A percentile compares a stretch with the other conserved stretches of the same genome.
Conservation (phyloP, 2,329 filamentous ascomycete species). For the Acrodontium crateriforme region DNA sequence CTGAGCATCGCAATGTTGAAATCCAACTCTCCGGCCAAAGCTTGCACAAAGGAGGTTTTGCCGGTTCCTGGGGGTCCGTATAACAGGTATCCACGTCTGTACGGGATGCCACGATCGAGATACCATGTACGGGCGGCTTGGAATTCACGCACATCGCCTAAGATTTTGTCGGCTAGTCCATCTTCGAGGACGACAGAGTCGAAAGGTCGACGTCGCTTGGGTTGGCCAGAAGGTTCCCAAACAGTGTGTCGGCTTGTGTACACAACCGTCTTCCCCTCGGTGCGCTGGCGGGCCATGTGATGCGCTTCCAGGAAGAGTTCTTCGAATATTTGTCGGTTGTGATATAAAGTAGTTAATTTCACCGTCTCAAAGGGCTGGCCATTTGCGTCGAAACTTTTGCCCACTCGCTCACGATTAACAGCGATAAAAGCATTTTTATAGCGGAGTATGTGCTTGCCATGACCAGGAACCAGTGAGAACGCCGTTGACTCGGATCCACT, state of each 20-base stretch:
- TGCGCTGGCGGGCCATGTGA: slow-evolving; percentile 58
- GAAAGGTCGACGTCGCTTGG: slow-evolving; percentile 73
- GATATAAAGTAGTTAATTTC: slow-evolving; percentile 80
- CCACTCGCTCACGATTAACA: slow-evolving; percentile 66
- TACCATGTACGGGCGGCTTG: slow-evolving; percentile 73
- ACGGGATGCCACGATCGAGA: slow-evolving; percentile 85
- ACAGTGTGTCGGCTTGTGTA: slow-evolving; percentile 74
- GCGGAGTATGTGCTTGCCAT: slow-evolving; percentile 74
- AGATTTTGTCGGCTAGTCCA: slow-evolving; percentile 68
- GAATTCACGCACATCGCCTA: slow-evolving; percentile 73
- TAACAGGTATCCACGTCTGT: slow-evolving; percentile 75
- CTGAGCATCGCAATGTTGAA: slow-evolving; percentile 90
- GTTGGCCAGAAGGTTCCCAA: slow-evolving; percentile 73
- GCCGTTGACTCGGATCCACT: slow-evolving; percentile 61
- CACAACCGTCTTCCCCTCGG: slow-evolving; percentile 86
- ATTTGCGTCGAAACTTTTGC: slow-evolving; percentile 67
- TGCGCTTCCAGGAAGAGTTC: slow-evolving; percentile 82
- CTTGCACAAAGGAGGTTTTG: slow-evolving; percentile 93
- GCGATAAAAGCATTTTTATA: slow-evolving; percentile 78
- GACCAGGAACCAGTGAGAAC: slow-evolving; percentile 82
- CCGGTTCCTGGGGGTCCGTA: slow-evolving; percentile 84
- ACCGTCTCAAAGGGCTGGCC: slow-evolving; percentile 91
- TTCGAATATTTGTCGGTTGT: slow-evolving; percentile 78
- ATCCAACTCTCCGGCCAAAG: slow-evolving; percentile 79
- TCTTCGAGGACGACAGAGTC: slow-evolving; percentile 75